These are phyloP conservation scores for Lojkania enalia DNA, from an alignment of 2,329 filamentous ascomycete species.

Conservation along the genomic window DNA sequence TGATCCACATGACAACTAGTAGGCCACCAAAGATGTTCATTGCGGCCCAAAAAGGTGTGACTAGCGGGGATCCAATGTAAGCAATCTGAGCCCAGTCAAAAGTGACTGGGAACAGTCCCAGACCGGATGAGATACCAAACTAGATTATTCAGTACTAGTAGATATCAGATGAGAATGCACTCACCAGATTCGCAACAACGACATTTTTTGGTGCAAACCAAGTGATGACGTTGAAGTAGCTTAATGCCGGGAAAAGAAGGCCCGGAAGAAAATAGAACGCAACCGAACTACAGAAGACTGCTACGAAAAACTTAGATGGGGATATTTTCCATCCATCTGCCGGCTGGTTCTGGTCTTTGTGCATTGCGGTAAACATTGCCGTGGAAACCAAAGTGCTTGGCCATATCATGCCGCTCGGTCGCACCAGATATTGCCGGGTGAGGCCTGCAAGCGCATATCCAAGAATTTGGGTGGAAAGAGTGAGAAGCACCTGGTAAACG, in stretches of 20 bases:
- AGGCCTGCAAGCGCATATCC: slow-evolving; percentile 86
- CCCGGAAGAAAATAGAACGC: slow-evolving; percentile 85
- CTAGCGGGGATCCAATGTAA: slow-evolving; percentile 79
- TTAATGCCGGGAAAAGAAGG: slow-evolving; percentile 78
- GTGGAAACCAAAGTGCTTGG: slow-evolving; percentile 85
- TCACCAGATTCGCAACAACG: slow-evolving; percentile 75
- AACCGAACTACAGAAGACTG: slow-evolving; percentile 71
- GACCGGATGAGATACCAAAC: slow-evolving; percentile 81
- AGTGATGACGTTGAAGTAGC: slow-evolving; percentile 86
- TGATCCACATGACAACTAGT: slow-evolving; percentile 81
- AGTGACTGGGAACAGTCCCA: slow-evolving; percentile 81
- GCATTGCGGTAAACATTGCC: slow-evolving; percentile 84
- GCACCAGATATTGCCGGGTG: slow-evolving; percentile 77
- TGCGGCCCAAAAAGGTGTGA: slow-evolving; percentile 85
- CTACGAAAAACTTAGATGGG: slow-evolving; percentile 81
- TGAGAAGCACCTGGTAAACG: slow-evolving; percentile 78
- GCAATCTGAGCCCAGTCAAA: slow-evolving; percentile 93
- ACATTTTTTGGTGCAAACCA: slow-evolving; percentile 88
- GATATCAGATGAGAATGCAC: slow-evolving; percentile 16
- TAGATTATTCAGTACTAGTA: slow-evolving; percentile 22
- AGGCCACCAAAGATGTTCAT: slow-evolving; percentile 82
- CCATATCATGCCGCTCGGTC: slow-evolving; percentile 90
- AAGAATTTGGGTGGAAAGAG: slow-evolving; percentile 81
- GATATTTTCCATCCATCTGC: slow-evolving; percentile 83
- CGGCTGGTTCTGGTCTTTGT: slow-evolving; percentile 79